Conservation (phyloP, 805 yeast genomes). For the Lachancea thermotolerans region DNA sequence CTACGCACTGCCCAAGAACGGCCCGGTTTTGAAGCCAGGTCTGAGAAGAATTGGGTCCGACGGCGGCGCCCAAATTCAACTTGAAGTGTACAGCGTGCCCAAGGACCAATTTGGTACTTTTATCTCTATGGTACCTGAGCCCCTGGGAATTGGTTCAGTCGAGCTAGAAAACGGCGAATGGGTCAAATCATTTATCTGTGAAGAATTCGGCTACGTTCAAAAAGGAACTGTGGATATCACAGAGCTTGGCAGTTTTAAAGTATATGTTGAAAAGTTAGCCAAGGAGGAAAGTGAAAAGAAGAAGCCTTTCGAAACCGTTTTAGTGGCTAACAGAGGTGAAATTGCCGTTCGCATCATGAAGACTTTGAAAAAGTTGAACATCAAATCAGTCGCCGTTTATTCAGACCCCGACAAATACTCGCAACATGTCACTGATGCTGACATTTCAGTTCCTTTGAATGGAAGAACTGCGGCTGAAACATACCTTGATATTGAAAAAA, state of each 20-base stretch:
- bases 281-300: slow-evolving; percentile 25
- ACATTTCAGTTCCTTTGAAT: slow-evolving; percentile 67
- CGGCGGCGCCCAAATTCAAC: slow-evolving; percentile 54
- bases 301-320: slow-evolving; percentile 73
- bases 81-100: slow-evolving; percentile 85
- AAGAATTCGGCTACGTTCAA: slow-evolving; percentile 72
- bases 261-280: slow-evolving; percentile 35
- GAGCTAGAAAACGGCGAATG: slow-evolving; percentile 74
- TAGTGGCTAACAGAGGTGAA: slow-evolving; percentile 96
- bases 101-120: slow-evolving; percentile 71
- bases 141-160: slow-evolving; percentile 90
- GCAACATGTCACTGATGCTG: slow-evolving; percentile 79
- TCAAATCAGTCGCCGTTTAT: slow-evolving; percentile 79
- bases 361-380: slow-evolving; percentile 74
- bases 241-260: slow-evolving; percentile 82
- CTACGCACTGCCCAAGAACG: slow-evolving; percentile 75
- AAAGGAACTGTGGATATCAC: slow-evolving; percentile 77
- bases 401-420: slow-evolving; percentile 88
- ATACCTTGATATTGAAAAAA: slow-evolving; percentile 77
- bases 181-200: slow-evolving; percentile 93
- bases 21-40: slow-evolving; percentile 88
- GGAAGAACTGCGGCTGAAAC: slow-evolving; percentile 89
- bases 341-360: slow-evolving; percentile 91
- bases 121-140: slow-evolving; percentile 85
- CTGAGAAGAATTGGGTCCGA: slow-evolving; percentile 51